These are phyloP conservation scores for Ambrosia trifida DNA, from an alignment of 129 eudicot species.

Conservation along the genomic window DNA sequence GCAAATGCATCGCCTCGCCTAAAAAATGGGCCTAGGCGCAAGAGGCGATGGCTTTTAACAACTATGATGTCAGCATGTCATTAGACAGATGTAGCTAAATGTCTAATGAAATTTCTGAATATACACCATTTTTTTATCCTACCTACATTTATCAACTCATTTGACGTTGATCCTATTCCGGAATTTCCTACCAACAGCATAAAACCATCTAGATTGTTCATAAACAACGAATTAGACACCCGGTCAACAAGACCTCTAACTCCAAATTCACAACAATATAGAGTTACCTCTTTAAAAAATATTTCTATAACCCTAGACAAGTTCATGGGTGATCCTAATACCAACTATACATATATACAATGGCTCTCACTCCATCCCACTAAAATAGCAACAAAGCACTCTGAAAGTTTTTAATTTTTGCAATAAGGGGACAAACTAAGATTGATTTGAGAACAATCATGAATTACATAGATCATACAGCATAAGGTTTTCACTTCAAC, in stretches of 20 bases:
- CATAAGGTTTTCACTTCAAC: background rate
- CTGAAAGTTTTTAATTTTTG: background rate
- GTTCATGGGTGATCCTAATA: conserved; percentile 3
- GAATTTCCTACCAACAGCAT: conserved; percentile 3
- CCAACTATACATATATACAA: background rate
- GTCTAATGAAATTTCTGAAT: background rate
- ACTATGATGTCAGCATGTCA: background rate
- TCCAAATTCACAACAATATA: conserved; percentile 2
- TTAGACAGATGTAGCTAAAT: too few species aligned
- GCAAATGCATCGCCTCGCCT: too few species aligned
- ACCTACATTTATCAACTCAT: background rate
- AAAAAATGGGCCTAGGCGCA: too few species aligned
- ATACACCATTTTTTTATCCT: background rate
- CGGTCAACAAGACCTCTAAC: background rate
- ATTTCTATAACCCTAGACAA: background rate
- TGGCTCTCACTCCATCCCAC: background rate
- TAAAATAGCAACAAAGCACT: background rate
- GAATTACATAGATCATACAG: background rate
- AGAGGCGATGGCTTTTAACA: too few species aligned
- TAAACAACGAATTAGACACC: background rate
- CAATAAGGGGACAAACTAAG: background rate
- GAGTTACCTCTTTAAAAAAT: background rate
- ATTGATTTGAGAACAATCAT: conserved; percentile 8
- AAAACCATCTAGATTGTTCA: background rate
- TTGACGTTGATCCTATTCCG: background rate